phyloP scores from a whole-genome alignment of 2,329 filamentous ascomycete genomes.

The Paecilomyces dactylethromorphus region DNA sequence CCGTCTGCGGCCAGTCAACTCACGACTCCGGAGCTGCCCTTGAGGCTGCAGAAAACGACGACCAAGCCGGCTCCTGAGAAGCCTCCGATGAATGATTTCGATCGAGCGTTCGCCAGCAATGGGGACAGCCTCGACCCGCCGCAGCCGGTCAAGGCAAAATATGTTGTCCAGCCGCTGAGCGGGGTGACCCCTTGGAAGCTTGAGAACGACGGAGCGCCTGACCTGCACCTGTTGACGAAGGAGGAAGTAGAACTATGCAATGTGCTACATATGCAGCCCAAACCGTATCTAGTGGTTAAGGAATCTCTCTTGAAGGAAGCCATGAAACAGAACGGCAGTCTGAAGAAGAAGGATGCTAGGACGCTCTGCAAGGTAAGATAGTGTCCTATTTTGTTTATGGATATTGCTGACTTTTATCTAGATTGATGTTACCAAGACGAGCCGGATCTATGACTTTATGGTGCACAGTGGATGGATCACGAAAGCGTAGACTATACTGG shows the following conservation, averaged over 20 bases:
- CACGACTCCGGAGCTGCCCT: constrained; percentile 70
- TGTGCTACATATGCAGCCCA: constrained; percentile 76
- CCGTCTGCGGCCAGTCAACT: constrained; percentile 69
- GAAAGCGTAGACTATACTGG: constrained; percentile 54
- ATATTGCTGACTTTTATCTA: constrained; percentile 20
- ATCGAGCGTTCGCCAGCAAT: constrained; percentile 47
- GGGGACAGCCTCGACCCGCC: constrained; percentile 34
- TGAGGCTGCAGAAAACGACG: constrained; percentile 46
- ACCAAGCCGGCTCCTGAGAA: constrained; percentile 29
- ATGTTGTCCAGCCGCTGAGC: constrained; percentile 43
- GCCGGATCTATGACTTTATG: constrained; percentile 89
- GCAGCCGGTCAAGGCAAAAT: constrained; percentile 42
- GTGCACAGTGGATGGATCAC: constrained; percentile 87
- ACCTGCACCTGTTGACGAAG: constrained; percentile 75
- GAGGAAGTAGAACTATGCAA: constrained; percentile 86
- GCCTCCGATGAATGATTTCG: constrained; percentile 44
- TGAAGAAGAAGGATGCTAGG: constrained; percentile 92
- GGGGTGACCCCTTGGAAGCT: constrained; percentile 52
- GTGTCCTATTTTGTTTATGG: neutral
- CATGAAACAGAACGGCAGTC: constrained; percentile 73
- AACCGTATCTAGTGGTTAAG: constrained; percentile 92
- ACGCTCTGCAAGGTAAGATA: constrained; percentile 62
- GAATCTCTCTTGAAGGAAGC: constrained; percentile 87
- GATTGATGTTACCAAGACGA: constrained; percentile 78
- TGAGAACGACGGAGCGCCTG: constrained; percentile 65